A percentile compares a stretch with the other conserved stretches of the same genome.
These are phyloP conservation scores for Oryza meyeriana DNA, from an alignment of 176 grass and related monocot species.

Conservation along the genomic window DNA sequence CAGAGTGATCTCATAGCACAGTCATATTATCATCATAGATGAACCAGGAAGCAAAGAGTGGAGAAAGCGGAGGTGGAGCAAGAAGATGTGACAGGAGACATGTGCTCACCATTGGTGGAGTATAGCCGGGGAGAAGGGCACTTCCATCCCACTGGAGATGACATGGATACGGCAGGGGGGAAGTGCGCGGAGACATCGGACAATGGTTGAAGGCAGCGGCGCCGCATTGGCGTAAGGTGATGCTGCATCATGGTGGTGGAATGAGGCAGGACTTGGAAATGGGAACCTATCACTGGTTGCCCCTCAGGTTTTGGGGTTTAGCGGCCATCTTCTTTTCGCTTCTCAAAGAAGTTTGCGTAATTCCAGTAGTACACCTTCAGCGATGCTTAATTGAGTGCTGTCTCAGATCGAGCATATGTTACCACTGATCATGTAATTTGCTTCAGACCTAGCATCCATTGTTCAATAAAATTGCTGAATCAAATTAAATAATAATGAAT, in stretches of 20 bases:
- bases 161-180: background rate
- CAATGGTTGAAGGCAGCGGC: conserved; percentile 23
- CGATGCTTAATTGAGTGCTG: background rate
- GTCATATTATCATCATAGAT: background rate
- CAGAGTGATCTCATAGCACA: background rate
- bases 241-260: conserved; percentile 32
- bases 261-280: conserved; percentile 2
- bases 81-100: background rate
- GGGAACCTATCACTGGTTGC: conserved; percentile 8
- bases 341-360: background rate
- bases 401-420: background rate
- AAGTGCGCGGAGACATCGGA: conserved; percentile 11
- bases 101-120: conserved; percentile 36
- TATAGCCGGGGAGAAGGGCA: background rate
- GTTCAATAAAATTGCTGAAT: background rate
- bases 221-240: conserved; percentile 38
- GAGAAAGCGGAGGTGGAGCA: background rate
- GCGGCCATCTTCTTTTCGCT: background rate
- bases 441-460: background rate
- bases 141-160: background rate
- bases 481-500: background rate
- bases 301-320: background rate
- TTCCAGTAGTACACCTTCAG: background rate
- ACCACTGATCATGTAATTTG: background rate
- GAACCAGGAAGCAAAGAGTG: background rate